These are phyloP conservation scores for Zea mays DNA, from an alignment of 176 grass and related monocot genomes.

Conservation along the genomic window DNA sequence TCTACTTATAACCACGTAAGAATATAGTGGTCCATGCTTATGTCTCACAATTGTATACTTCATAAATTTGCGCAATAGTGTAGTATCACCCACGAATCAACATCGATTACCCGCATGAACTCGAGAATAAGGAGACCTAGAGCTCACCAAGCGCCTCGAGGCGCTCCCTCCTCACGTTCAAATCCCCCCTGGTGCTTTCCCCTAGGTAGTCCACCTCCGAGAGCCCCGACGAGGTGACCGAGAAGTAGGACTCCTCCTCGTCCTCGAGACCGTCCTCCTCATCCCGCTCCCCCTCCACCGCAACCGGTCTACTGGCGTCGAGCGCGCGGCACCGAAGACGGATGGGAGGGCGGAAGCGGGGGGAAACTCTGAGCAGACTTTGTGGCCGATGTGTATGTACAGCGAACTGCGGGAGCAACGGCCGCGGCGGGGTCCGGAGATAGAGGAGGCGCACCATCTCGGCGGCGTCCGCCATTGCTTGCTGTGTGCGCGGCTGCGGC, in stretches of 20 bases:
- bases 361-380: background rate
- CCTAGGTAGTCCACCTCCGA: constrained; percentile 92
- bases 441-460: constrained; percentile 43
- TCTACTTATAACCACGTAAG: background rate
- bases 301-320: constrained; percentile 37
- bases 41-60: background rate
- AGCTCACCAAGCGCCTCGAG: constrained; percentile 73
- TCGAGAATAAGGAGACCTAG: background rate
- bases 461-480: constrained; percentile 52
- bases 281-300: constrained; percentile 37
- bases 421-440: background rate
- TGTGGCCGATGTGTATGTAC: background rate
- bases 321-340: constrained; percentile 48
- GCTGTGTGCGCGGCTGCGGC: background rate
- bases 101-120: background rate
- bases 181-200: constrained; percentile 92
- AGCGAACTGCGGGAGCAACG: background rate
- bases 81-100: background rate
- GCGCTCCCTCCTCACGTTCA: constrained; percentile 77
- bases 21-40: background rate
- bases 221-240: constrained; percentile 73
- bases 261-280: constrained; percentile 44
- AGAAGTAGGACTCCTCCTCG: constrained; percentile 71
- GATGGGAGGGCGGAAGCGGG: constrained; percentile 17
- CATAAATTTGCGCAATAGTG: background rate